Percentiles rank a stretch among this genome's conserved stretches.
Evolutionary conservation across 768 basidiomycete genomes (phyloP).

Genomic region (Rhizopogon vulgaris): DNA sequence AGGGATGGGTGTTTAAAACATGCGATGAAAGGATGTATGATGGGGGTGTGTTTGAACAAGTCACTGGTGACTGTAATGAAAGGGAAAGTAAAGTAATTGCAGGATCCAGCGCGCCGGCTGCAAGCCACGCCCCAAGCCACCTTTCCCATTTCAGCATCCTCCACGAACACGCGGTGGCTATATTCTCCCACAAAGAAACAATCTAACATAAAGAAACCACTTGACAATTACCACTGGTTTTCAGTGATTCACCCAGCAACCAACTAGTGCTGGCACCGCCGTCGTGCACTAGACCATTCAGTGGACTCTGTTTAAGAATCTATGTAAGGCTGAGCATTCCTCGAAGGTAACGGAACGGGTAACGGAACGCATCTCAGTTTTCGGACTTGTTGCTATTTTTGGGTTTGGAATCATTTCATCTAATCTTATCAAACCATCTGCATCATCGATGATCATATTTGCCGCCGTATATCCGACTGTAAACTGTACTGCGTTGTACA

Average conservation of each 20-base stretch:
- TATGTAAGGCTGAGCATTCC: background rate
- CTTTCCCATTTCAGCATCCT: background rate
- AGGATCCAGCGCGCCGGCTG: conserved; percentile 1
- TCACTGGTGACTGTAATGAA: background rate
- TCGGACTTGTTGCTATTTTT: background rate
- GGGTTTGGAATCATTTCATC: background rate
- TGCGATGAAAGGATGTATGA: conserved; percentile 1
- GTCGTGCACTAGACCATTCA: background rate
- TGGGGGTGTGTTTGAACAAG: background rate
- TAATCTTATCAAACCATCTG: conserved; percentile 1
- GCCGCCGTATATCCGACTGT: no score
- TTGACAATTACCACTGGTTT: background rate
- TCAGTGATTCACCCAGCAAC: background rate
- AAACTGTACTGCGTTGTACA: no score
- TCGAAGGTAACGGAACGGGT: background rate
- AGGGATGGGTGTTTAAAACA: background rate
- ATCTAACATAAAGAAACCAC: background rate
- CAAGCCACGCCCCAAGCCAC: conserved; percentile 1
- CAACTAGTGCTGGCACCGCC: background rate
- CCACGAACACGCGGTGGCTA: conserved; percentile 1
- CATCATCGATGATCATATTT: background rate
- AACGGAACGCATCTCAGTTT: background rate
- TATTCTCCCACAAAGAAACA: background rate
- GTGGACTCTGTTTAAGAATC: no score
- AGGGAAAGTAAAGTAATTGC: background rate